These are phyloP conservation scores for Lactarius hatsudake DNA, from an alignment of 768 basidiomycete species.

Conservation along the genomic window DNA sequence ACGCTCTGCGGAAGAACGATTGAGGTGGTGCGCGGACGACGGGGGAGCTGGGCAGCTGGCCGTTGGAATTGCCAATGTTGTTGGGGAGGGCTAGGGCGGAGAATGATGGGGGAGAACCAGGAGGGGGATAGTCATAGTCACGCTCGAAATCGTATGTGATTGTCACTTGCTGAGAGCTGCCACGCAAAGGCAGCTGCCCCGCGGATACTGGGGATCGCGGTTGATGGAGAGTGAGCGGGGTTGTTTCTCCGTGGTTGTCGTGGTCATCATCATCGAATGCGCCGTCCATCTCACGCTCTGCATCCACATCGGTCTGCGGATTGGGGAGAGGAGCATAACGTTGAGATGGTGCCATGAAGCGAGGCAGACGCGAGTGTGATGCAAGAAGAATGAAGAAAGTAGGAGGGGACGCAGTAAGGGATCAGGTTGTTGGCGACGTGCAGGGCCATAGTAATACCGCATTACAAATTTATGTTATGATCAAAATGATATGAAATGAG, in stretches of 20 bases:
- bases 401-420: neutral
- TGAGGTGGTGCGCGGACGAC: conserved; percentile 37
- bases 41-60: conserved; percentile 53
- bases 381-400: neutral
- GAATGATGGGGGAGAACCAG: conserved; percentile 70
- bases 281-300: conserved; percentile 67
- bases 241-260: conserved; percentile 38
- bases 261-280: conserved; percentile 71
- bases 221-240: conserved; percentile 38
- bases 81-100: conserved; percentile 60
- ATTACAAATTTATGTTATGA: neutral
- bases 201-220: conserved; percentile 33
- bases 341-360: conserved; percentile 43
- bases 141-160: conserved; percentile 78
- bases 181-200: conserved; percentile 31
- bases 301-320: conserved; percentile 42
- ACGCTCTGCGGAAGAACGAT: conserved; percentile 57
- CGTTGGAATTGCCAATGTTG: conserved; percentile 72
- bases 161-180: conserved; percentile 30
- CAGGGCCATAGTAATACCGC: neutral
- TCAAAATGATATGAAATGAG: neutral
- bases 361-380: neutral
- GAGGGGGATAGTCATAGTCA: conserved; percentile 72
- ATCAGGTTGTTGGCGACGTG: neutral
- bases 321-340: conserved; percentile 52